phyloP scores from a whole-genome alignment of 441 rosid genomes.

The Brassica balearica region DNA sequence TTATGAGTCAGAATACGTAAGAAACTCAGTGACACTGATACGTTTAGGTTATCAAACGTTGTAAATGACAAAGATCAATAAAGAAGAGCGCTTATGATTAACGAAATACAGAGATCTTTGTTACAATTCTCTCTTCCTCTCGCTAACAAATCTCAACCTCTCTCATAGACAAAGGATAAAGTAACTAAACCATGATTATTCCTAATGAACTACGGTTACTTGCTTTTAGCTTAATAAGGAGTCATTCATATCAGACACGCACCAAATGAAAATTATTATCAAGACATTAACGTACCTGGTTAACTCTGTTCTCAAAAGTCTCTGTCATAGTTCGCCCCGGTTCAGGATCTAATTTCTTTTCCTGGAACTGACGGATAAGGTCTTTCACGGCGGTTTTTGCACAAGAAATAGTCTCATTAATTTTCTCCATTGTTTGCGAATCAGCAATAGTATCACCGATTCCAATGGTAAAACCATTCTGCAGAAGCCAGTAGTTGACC shows the following conservation, averaged over 20 bases:
- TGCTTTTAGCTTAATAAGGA: background rate
- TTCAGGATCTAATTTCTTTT: constrained; percentile 85
- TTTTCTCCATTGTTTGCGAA: constrained; percentile 92
- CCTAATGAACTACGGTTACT: background rate
- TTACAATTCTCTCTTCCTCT: background rate
- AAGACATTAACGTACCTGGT: constrained; percentile 64
- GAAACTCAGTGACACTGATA: background rate
- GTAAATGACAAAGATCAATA: background rate
- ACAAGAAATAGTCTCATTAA: constrained; percentile 82
- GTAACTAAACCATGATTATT: background rate
- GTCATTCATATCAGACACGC: background rate
- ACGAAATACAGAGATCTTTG: background rate
- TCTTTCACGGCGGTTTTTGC: constrained; percentile 92
- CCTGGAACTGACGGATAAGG: constrained; percentile 74
- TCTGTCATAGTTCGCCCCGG: constrained; percentile 99
- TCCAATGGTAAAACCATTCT: constrained; percentile 95
- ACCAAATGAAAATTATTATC: constrained; percentile 7
- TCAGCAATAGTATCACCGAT: constrained; percentile 99
- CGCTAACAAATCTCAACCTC: background rate
- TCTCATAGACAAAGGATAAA: background rate
- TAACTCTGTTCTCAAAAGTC: constrained; percentile 96
- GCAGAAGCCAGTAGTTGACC: constrained; percentile 99
- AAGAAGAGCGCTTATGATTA: background rate
- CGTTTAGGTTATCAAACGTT: background rate
- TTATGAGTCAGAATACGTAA: constrained; percentile 26